Conservation (phyloP, 2,329 filamentous ascomycete genomes). For the Sporothrix euskadiensis region DNA sequence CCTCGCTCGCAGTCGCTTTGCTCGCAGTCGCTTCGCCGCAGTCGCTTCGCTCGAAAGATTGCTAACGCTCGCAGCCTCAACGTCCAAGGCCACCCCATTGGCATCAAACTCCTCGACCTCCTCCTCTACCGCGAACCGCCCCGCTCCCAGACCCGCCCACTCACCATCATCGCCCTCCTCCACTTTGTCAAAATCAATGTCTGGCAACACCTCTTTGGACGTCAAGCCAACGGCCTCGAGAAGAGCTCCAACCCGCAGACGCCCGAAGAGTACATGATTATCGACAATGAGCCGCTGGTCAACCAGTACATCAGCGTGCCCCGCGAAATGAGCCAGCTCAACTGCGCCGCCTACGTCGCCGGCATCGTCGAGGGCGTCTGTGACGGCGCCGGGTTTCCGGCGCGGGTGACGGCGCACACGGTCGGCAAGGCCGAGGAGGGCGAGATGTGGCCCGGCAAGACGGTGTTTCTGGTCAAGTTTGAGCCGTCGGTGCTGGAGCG, state of each 20-base stretch:
- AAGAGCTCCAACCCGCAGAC: conserved; percentile 79
- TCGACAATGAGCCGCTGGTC: conserved; percentile 95
- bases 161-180: conserved; percentile 84
- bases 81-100: conserved; percentile 87
- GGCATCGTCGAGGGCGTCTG: conserved; percentile 95
- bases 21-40: too few relatives aligned
- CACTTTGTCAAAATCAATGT: conserved; percentile 93
- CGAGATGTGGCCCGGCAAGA: conserved; percentile 94
- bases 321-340: conserved; percentile 92
- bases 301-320: conserved; percentile 93
- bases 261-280: conserved; percentile 97
- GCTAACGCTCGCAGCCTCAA: conserved; percentile 63
- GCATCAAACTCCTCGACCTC: conserved; percentile 91
- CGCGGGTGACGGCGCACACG: conserved; percentile 85
- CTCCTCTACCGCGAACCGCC: conserved; percentile 79
- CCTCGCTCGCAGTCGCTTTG: not conserved
- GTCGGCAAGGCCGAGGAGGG: conserved; percentile 61
- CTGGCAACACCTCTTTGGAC: conserved; percentile 89
- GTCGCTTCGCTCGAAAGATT: not conserved
- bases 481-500: conserved; percentile 86
- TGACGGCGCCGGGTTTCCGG: conserved; percentile 87
- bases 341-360: conserved; percentile 93
- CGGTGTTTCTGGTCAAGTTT: conserved; percentile 94
- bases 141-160: conserved; percentile 72
- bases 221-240: conserved; percentile 89